Base-by-base conservation (phyloP, 2,329 filamentous ascomycete genomes). In the Colletotrichum paranaense region DNA sequence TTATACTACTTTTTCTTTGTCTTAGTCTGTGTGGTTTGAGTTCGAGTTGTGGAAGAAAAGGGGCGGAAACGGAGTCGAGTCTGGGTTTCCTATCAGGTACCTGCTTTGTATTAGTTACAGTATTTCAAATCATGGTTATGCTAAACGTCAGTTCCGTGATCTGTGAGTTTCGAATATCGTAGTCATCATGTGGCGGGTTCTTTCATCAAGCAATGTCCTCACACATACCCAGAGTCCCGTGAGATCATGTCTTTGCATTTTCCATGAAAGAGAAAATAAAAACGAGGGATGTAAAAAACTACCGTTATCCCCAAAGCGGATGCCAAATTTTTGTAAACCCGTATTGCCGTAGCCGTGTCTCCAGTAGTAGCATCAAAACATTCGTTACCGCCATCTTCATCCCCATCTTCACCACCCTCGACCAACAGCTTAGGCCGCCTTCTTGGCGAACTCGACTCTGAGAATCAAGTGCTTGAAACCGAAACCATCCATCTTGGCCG, bases 401-500 rank as follows among this genome's bases (percentile, higher is more conserved):
- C 30, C 19, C 26, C 30, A 7, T 14, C 62, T 28, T 16, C 35
- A 14, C 14, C 12, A 26, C 38, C 38, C 16, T 30, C 26, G 32
- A 5, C 26, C 46, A 42, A 53, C 22, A 30, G 8, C 42, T 72
- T 83, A 86, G 70, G 81, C 80, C 19, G 90, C 88, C 86, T 92
- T 92, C 88, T 96, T 97, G 77, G 94, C 94, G 85, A 97, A 97
- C 86, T 97, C 94, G 77, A 97, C 94, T 82, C 93, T 90, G 80
- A 97, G 85, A 83, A 97, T 97, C 79, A 97, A 88, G 87, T 97
- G 94, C 84, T 94, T 93, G 88, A 95, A 96, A 86, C 94, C 94
- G 78, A 89, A 98, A 80, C 97, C 97, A 85, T 99, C 97, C 94
- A 99, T 96, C 90, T 98, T 98, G 86, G 93, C 93, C 87, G 94